These are phyloP conservation scores for Scedosporium apiospermum DNA, from an alignment of 2,329 filamentous ascomycete species.

Conservation along the genomic window DNA sequence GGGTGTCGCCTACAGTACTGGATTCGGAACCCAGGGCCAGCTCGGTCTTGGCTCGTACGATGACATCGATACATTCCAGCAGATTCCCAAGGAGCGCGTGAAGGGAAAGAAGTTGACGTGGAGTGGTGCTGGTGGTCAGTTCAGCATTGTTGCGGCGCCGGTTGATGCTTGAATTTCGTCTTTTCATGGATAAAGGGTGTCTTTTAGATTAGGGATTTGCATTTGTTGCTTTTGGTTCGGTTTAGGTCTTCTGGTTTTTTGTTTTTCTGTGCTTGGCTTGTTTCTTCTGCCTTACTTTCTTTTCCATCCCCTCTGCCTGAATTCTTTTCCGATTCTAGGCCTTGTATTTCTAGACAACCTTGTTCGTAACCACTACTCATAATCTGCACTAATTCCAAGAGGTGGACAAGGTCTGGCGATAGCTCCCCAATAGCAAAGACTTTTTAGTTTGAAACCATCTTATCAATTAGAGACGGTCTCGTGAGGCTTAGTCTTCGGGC, in stretches of 20 bases:
- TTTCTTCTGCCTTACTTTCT: neutral
- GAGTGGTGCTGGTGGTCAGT: neutral
- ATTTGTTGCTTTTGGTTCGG: too few relatives aligned
- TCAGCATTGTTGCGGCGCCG: constrained; percentile 1
- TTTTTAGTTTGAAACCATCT: too few relatives aligned
- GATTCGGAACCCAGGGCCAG: constrained; percentile 35
- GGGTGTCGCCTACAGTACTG: constrained; percentile 61
- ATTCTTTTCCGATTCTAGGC: neutral
- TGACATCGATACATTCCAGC: neutral
- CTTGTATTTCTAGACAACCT: neutral
- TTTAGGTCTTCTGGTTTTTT: too few relatives aligned
- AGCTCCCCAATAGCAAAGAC: too few relatives aligned
- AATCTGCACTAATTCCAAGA: neutral
- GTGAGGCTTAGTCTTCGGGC: too few relatives aligned
- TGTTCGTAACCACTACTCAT: neutral
- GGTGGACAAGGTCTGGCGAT: too few relatives aligned
- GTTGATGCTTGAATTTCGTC: constrained; percentile 39
- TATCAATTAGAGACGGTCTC: too few relatives aligned
- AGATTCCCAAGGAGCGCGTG: neutral
- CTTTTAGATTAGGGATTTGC: neutral
- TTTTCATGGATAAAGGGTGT: constrained; percentile 5
- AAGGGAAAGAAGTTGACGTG: neutral
- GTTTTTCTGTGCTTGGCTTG: neutral
- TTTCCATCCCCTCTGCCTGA: neutral
- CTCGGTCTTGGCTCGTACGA: constrained; percentile 11